Percentiles rank a stretch among this genome's conserved stretches.
phyloP scores from a whole-genome alignment of 2,329 filamentous ascomycete species.

The Monosporascus cannonballus region DNA sequence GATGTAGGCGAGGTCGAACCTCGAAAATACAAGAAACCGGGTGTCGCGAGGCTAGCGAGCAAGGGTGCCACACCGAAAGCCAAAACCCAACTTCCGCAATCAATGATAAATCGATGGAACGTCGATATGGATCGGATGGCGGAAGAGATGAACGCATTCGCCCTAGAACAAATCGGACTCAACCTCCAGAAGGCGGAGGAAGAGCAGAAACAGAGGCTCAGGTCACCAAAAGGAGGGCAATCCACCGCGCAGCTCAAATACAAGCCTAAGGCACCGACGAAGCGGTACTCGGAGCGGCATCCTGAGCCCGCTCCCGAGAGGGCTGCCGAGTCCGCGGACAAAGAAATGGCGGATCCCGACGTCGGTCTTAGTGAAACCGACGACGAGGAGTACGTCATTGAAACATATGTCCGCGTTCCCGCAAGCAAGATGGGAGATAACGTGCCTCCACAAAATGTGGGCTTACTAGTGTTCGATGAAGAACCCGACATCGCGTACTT shows the following conservation, averaged over 20 bases:
- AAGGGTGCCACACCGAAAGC: slow-evolving; percentile 11
- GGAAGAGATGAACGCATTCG: slow-evolving; percentile 37
- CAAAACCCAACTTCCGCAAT: slow-evolving; percentile 21
- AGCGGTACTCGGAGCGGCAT: slow-evolving; percentile 51
- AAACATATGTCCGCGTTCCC: slow-evolving; percentile 58
- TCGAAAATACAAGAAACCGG: slow-evolving; percentile 29
- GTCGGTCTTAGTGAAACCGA: slow-evolving; percentile 36
- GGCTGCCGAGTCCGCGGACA: slow-evolving; percentile 15
- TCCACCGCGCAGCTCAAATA: slow-evolving; percentile 33
- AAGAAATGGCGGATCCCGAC: slow-evolving; percentile 23
- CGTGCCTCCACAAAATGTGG: slow-evolving; percentile 44
- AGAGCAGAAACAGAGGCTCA: slow-evolving; percentile 27
- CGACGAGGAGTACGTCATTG: slow-evolving; percentile 56
- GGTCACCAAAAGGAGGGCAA: slow-evolving; percentile 7
- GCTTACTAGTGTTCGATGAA: slow-evolving; percentile 50
- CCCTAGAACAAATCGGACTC: slow-evolving; percentile 50
- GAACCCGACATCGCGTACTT: slow-evolving; percentile 56
- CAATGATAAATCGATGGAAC: slow-evolving; percentile 30
- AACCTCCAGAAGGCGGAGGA: slow-evolving; percentile 43
- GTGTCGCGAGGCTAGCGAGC: slow-evolving; percentile 20
- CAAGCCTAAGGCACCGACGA: slow-evolving; percentile 49
- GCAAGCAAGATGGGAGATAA: slow-evolving; percentile 41
- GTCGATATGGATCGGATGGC: slow-evolving; percentile 27
- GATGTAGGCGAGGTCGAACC: slow-evolving; percentile 17
- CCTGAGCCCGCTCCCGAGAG: slow-evolving; percentile 33